Conservation (phyloP, 768 basidiomycete genomes). For the Russula ochroleuca region DNA sequence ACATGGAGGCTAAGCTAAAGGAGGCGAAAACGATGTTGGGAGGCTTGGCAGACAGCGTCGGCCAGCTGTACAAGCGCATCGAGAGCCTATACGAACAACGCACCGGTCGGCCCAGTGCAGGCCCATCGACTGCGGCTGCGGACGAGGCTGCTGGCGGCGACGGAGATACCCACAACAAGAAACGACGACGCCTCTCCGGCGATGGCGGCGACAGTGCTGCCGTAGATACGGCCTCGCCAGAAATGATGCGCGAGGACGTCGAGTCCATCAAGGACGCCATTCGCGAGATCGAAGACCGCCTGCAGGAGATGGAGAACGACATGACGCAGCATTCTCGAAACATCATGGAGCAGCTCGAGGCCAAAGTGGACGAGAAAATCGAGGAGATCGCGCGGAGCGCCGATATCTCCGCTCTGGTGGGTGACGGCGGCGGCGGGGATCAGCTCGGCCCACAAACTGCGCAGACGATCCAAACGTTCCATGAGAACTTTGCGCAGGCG, state of each 20-base stretch:
- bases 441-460: slow-evolving; percentile 9
- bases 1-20: slow-evolving; percentile 27
- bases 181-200: slow-evolving; percentile 15
- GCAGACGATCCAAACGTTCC: slow-evolving; percentile 9
- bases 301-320: slow-evolving; percentile 26
- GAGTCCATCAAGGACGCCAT: slow-evolving; percentile 19
- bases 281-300: slow-evolving; percentile 20
- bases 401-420: slow-evolving; percentile 1
- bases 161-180: slow-evolving; percentile 2
- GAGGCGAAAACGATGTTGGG: slow-evolving; percentile 33
- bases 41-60: slow-evolving; percentile 32
- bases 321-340: slow-evolving; percentile 21
- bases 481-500: slow-evolving; percentile 13
- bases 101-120: neutral
- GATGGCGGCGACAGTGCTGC: neutral
- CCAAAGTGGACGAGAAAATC: slow-evolving; percentile 24
- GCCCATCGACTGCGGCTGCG: neutral
- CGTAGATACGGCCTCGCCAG: slow-evolving; percentile 1
- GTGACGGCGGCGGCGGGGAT: neutral
- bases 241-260: slow-evolving; percentile 18
- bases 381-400: slow-evolving; percentile 20
- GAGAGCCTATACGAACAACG: slow-evolving; percentile 7
- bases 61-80: slow-evolving; percentile 23
- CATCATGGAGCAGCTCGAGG: slow-evolving; percentile 20
- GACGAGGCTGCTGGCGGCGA: neutral